phyloP scores from a whole-genome alignment of 2,329 filamentous ascomycete genomes.

The Podosphaera leucotricha region DNA sequence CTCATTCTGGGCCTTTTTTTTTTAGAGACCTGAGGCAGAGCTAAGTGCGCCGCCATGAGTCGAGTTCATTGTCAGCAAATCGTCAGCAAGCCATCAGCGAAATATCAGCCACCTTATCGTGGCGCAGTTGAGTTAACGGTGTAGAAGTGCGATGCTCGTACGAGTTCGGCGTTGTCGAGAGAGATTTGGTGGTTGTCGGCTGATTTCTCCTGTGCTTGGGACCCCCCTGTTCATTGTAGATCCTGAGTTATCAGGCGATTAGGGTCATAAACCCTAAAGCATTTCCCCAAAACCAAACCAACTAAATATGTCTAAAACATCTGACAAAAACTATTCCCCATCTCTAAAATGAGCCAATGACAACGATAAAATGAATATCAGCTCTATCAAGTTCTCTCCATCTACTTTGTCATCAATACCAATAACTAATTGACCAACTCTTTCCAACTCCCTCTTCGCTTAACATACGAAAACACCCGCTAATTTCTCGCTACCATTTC shows the following conservation, averaged over 20 bases:
- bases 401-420: neutral
- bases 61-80: neutral
- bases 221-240: neutral
- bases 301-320: too few relatives aligned
- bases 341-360: neutral
- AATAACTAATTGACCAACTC: neutral
- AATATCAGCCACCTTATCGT: neutral
- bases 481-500: neutral
- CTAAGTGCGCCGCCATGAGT: neutral
- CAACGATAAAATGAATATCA: neutral
- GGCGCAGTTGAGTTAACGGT: neutral
- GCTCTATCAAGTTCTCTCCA: neutral
- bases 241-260: neutral
- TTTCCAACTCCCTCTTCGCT: neutral
- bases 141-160: neutral
- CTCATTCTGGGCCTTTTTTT: neutral
- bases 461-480: neutral
- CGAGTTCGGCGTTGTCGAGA: neutral
- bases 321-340: neutral
- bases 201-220: neutral
- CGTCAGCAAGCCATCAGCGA: neutral
- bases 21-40: neutral
- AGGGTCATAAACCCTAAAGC: neutral
- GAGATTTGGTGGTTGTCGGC: neutral
- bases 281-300: too few relatives aligned